A percentile compares a stretch with the other conserved stretches of the same genome.
phyloP scores from a whole-genome alignment of 805 yeast genomes.

The Sugiyamaella qingdaonensis region DNA sequence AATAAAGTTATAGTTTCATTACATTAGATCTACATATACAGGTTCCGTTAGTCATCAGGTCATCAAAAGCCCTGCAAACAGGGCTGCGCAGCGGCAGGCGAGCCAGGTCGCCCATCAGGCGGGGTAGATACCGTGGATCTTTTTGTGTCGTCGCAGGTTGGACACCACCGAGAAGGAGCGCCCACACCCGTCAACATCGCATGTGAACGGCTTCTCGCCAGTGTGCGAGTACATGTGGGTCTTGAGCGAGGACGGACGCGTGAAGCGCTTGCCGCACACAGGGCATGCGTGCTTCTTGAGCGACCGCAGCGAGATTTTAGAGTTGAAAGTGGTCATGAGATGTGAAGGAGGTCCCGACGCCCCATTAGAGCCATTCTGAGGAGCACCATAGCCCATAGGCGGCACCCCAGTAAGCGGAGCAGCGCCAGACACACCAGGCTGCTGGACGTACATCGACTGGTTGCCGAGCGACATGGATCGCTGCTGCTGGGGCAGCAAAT shows the following conservation, averaged over 20 bases:
- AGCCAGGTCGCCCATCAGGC: no score
- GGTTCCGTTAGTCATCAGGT: conserved; percentile 2
- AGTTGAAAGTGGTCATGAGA: conserved; percentile 24
- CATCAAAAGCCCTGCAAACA: neutral
- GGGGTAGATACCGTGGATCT: conserved; percentile 45
- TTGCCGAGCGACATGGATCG: neutral
- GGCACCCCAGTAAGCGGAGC: neutral
- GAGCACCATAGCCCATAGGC: neutral
- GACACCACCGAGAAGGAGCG: conserved; percentile 72
- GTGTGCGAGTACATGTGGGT: conserved; percentile 82
- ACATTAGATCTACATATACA: conserved; percentile 2
- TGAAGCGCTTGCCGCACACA: conserved; percentile 72
- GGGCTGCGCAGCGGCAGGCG: no score
- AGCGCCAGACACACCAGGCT: neutral
- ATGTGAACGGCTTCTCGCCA: conserved; percentile 68
- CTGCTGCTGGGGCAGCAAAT: conserved; percentile 1
- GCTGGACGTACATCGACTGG: neutral
- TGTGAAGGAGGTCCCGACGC: conserved; percentile 23
- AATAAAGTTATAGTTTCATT: neutral
- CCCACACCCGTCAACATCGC: conserved; percentile 66
- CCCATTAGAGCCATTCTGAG: neutral
- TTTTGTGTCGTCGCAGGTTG: conserved; percentile 79
- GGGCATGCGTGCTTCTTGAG: conserved; percentile 33
- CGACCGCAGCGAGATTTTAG: conserved; percentile 20
- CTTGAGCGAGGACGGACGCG: conserved; percentile 76